Conservation (phyloP, 176 grass and related monocot species). For the Pharus latifolius region DNA sequence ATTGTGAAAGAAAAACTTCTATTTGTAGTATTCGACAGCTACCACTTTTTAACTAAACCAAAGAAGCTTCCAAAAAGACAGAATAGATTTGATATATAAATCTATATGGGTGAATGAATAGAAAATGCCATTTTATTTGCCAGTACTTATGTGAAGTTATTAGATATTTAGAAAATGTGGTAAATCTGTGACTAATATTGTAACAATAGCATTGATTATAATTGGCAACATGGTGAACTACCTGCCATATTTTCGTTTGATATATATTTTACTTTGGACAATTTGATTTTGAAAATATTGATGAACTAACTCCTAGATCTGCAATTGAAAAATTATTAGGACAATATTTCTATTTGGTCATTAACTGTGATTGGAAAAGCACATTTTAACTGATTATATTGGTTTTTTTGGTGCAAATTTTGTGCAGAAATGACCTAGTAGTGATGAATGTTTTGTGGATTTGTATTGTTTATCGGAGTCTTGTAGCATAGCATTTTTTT, state of each 20-base stretch:
- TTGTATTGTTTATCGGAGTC: not conserved
- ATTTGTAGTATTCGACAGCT: not conserved
- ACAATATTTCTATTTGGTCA: not conserved
- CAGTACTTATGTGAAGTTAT: not conserved
- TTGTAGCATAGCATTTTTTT: constrained; percentile 1
- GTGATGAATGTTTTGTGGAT: not conserved
- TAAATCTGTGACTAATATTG: not conserved
- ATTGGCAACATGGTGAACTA: no score
- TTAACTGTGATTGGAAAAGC: not conserved
- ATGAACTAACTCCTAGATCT: not conserved
- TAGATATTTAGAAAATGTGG: not conserved
- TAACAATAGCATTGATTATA: no score
- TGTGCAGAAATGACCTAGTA: not conserved
- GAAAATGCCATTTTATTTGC: not conserved
- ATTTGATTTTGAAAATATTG: not conserved
- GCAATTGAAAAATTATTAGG: not conserved
- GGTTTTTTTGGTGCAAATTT: not conserved
- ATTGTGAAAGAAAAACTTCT: no score
- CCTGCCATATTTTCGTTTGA: no score
- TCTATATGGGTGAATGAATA: not conserved
- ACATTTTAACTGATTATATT: not conserved
- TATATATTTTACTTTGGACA: no score
- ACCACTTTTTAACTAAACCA: not conserved
- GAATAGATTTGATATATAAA: not conserved
- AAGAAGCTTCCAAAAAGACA: not conserved